Base-by-base conservation (phyloP, 148 eudicot species). In the Chenopodium formosanum region DNA sequence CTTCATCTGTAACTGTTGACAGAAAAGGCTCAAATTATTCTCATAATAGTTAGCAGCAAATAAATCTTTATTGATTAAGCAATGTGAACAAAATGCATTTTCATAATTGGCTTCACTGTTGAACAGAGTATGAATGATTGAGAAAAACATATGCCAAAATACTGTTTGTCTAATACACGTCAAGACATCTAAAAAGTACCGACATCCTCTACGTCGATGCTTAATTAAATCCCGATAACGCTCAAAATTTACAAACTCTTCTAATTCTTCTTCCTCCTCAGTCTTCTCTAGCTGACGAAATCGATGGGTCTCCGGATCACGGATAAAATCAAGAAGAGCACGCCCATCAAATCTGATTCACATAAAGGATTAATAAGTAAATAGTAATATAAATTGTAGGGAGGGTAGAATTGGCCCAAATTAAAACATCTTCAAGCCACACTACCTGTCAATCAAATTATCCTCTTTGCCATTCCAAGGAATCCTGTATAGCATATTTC, bases 161-260 rank as follows among this genome's bases (percentile, higher is more conserved):
- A 37, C 9, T 46, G 52, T 52, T 31, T 56, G 82, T 79, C 56
- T 81, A 89, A 75, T 74, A 84, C 87, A 87, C 80, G 82, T 81
- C 85, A 75, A 85, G 87, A 90, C 68, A 84, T 82, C 81, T 76
- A 93, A 91, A 89, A 94, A 96, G 99, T 96, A 96, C 99, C 98
- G 99, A 96, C 99, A 96, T 96, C 99, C 99, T 96, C 99, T 96
- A 88, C 99, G 99, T 79, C 95, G 98, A 91, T 94, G 99, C 93
- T 96, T 96, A 92, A 96, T 94, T 94, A 96, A 96, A 94, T 96
- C 99, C 95, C 98, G 98, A 87, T 94, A 96, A 91, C 99, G 99
- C 98, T 96, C 98, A 96, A 96, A 96, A 92, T 90, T 96, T 89
- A 96, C 99, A 91, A 94, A 96, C 94, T 96, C 99, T 87, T 94